Percentiles rank a stretch among this genome's conserved stretches.
Conservation (phyloP, 352 stramenopile genomes). For the Phytopythium chamaehyphon region DNA sequence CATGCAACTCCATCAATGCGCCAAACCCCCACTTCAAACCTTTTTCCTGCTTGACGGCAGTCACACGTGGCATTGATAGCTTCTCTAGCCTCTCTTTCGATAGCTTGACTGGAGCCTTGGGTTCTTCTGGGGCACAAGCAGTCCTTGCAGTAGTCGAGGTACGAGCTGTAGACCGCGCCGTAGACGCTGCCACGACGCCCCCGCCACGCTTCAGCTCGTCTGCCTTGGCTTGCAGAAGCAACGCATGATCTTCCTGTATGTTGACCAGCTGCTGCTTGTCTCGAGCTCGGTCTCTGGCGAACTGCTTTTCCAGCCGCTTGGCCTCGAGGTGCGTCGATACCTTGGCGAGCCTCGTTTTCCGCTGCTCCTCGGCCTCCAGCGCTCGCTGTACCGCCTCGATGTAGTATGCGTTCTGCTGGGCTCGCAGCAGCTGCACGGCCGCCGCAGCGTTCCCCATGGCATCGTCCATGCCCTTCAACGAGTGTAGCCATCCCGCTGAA, state of each 20-base stretch:
- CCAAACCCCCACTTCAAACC: slow-evolving; percentile 1
- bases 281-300: slow-evolving; percentile 33
- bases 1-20: not conserved
- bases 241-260: slow-evolving; percentile 55
- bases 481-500: not conserved
- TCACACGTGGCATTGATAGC: slow-evolving; percentile 27
- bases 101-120: slow-evolving; percentile 25
- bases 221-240: slow-evolving; percentile 48
- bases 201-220: slow-evolving; percentile 42
- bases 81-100: slow-evolving; percentile 43
- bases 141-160: not conserved
- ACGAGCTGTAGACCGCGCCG: not conserved
- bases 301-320: slow-evolving; percentile 50
- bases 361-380: slow-evolving; percentile 46
- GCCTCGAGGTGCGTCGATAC: slow-evolving; percentile 32
- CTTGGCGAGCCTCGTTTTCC: slow-evolving; percentile 36
- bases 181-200: not conserved
- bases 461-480: slow-evolving; percentile 5
- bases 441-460: not conserved
- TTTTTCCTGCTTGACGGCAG: slow-evolving; percentile 12
- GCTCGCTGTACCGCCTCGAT: slow-evolving; percentile 50
- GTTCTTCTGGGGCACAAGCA: slow-evolving; percentile 3
- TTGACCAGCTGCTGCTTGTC: slow-evolving; percentile 50
- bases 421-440: slow-evolving; percentile 16
- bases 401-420: slow-evolving; percentile 37